These are phyloP conservation scores for Spergularia marina DNA, from an alignment of 148 eudicot genomes.

Conservation along the genomic window DNA sequence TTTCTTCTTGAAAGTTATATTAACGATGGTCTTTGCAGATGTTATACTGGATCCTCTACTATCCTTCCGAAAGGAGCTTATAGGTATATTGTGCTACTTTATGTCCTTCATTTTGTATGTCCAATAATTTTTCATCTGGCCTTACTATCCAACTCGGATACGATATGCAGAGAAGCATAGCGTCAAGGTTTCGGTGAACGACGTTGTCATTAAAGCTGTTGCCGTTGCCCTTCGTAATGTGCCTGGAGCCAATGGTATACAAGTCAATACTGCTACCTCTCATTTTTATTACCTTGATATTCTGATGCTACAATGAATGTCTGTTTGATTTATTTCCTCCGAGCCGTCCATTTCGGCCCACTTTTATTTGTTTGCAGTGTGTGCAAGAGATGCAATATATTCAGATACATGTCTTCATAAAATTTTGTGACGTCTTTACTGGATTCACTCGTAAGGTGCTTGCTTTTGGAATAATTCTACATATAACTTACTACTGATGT, in stretches of 20 bases:
- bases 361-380: neutral
- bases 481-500: slow-evolving; percentile 13
- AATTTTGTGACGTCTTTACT: too few relatives aligned
- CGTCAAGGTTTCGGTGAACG: slow-evolving; percentile 96
- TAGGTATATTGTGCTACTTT: slow-evolving; percentile 47
- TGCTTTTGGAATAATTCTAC: slow-evolving; percentile 1
- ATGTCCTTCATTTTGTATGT: neutral
- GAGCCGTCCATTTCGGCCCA: neutral
- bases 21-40: slow-evolving; percentile 43
- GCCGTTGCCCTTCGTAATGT: slow-evolving; percentile 86
- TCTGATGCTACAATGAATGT: neutral
- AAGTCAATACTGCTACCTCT: slow-evolving; percentile 7
- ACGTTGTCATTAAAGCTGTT: slow-evolving; percentile 95
- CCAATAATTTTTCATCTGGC: neutral
- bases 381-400: neutral
- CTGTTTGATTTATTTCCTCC: neutral
- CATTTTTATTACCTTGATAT: slow-evolving; percentile 7
- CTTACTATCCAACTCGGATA: slow-evolving; percentile 1
- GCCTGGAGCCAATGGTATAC: slow-evolving; percentile 88
- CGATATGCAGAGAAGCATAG: slow-evolving; percentile 62
- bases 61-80: slow-evolving; percentile 78
- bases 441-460: neutral
- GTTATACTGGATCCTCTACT: slow-evolving; percentile 88
- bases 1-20: slow-evolving; percentile 3
- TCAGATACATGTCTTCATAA: neutral